Evolutionary conservation across 75 land plant genomes (phyloP).

Genomic region (Azolla pinnata): DNA sequence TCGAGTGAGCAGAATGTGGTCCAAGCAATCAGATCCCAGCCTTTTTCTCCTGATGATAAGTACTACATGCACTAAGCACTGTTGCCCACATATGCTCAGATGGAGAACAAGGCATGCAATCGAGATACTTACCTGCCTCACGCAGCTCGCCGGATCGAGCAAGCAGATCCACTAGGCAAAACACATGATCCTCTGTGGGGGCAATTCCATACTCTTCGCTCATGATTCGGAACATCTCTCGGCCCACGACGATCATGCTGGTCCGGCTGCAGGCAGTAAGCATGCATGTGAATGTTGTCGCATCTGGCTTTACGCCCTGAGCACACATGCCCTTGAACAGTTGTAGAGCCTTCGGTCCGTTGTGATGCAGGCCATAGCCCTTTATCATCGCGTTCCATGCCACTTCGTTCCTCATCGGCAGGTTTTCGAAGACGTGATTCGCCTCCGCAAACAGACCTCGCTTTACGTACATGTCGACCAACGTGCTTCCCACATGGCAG

Average conservation of each 20-base stretch:
- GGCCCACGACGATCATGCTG: conserved; percentile 26
- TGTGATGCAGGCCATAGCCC: conserved; percentile 27
- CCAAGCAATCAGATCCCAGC: too few species aligned
- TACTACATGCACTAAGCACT: conserved; percentile 21
- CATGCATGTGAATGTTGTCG: conserved; percentile 25
- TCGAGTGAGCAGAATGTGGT: too few species aligned
- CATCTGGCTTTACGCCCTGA: conserved; percentile 23
- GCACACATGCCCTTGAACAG: conserved; percentile 17
- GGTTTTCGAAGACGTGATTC: conserved; percentile 10
- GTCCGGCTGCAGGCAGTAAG: conserved; percentile 35
- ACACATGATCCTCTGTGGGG: conserved; percentile 21
- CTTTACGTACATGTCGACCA: conserved; percentile 32
- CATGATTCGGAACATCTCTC: conserved; percentile 20
- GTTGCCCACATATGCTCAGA: conserved; percentile 19
- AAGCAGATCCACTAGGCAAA: conserved; percentile 31
- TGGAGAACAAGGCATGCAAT: conserved; percentile 10
- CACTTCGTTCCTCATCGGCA: conserved; percentile 12
- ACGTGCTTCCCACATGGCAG: conserved; percentile 14
- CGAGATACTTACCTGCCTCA: conserved; percentile 16
- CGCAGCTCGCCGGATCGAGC: conserved; percentile 24
- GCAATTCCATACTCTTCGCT: conserved; percentile 6
- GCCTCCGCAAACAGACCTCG: conserved; percentile 26
- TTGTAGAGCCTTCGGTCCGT: conserved; percentile 6
- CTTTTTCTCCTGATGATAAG: too few species aligned
- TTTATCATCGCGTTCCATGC: conserved; percentile 33